A percentile compares a stretch with the other conserved stretches of the same genome.
phyloP scores from a whole-genome alignment of 2,329 filamentous ascomycete genomes.

The Stemphylium vesicarium region DNA sequence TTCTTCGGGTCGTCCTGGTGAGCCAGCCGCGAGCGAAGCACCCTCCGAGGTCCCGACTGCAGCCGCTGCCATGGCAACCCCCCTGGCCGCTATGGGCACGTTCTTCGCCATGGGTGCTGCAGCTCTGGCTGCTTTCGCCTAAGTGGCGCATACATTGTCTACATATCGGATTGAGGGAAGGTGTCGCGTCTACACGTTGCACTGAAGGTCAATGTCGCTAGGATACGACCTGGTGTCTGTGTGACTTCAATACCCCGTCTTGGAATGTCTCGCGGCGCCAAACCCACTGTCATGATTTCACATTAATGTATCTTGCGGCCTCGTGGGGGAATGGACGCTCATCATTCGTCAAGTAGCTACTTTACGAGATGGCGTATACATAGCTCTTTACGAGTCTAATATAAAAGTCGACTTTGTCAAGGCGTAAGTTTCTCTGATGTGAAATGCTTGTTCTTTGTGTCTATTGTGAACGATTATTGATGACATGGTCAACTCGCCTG shows the following conservation, averaged over 20 bases:
- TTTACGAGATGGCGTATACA: conserved; percentile 16
- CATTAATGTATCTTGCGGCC: conserved; percentile 19
- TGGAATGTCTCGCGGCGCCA: conserved; percentile 10
- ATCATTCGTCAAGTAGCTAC: conserved; percentile 19
- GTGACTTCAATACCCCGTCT: conserved; percentile 1
- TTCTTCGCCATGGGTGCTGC: conserved; percentile 31
- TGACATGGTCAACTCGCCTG: too few relatives aligned
- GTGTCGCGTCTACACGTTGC: neutral
- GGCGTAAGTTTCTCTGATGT: too few relatives aligned
- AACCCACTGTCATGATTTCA: conserved; percentile 1
- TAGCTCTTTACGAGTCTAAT: conserved; percentile 28
- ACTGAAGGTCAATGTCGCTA: conserved; percentile 10
- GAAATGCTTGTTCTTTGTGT: too few relatives aligned
- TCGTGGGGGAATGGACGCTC: conserved; percentile 9
- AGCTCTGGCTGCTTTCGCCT: conserved; percentile 29
- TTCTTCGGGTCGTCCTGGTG: conserved; percentile 15
- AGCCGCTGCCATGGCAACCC: conserved; percentile 26
- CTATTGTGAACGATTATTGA: too few relatives aligned
- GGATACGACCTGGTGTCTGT: conserved; percentile 15
- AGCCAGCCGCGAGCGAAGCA: conserved; percentile 15
- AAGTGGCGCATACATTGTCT: neutral
- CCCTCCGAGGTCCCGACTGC: conserved; percentile 17
- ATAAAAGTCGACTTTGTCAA: conserved; percentile 12
- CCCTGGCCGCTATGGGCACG: conserved; percentile 26
- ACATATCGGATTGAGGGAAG: neutral